These are phyloP conservation scores for Marsdenia floribunda DNA, from an alignment of 257 asterid species.

Conservation along the genomic window DNA sequence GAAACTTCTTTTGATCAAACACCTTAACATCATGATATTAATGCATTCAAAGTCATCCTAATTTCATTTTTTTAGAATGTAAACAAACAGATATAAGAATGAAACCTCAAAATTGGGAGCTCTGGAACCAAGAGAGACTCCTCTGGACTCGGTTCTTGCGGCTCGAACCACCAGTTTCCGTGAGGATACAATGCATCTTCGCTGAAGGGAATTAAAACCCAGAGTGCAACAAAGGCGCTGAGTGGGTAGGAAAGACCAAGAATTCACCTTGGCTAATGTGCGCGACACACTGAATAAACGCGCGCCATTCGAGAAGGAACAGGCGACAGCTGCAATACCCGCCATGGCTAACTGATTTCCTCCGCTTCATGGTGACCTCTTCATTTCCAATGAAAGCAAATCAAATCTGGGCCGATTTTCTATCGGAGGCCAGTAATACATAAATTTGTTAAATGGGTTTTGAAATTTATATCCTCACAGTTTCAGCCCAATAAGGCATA, in stretches of 20 bases:
- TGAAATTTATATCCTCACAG: neutral
- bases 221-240: slow-evolving; percentile 35
- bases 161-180: slow-evolving; percentile 65
- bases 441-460: neutral
- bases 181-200: slow-evolving; percentile 24
- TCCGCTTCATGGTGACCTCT: neutral
- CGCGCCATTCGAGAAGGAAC: slow-evolving; percentile 28
- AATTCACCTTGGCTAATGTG: slow-evolving; percentile 9
- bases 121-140: slow-evolving; percentile 66
- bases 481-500: neutral
- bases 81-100: neutral
- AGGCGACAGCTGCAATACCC: slow-evolving; percentile 40
- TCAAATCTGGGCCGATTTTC: neutral
- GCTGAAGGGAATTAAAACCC: slow-evolving; percentile 31
- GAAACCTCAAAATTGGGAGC: slow-evolving; percentile 78
- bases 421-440: neutral
- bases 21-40: neutral
- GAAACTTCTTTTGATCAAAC: neutral
- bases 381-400: neutral
- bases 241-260: slow-evolving; percentile 24
- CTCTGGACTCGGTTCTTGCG: slow-evolving; percentile 70
- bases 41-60: neutral
- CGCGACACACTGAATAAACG: slow-evolving; percentile 25
- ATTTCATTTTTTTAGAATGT: neutral
- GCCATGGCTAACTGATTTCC: slow-evolving; percentile 38